Base-by-base conservation (phyloP, 352 stramenopile species). In the Hyaloperonospora brassicae region DNA sequence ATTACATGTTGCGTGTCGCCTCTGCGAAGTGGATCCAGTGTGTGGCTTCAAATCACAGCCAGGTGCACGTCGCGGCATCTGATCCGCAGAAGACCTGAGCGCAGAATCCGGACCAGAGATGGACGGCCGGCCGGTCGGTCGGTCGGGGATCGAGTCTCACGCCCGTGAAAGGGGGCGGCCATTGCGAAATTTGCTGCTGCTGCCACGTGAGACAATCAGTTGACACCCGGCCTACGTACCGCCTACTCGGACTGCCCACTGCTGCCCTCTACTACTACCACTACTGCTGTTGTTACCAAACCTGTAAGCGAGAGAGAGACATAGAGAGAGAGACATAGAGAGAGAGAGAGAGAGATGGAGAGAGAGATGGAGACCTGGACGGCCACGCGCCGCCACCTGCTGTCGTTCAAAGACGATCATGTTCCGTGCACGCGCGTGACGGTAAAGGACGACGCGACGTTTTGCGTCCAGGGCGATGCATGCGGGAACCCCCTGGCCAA, bases 361-460 rank as follows among this genome's bases (percentile, higher is more conserved):
- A 17, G 17, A 17, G 17, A 17, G 17, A 17, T 17, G 17, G 17
- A 17, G 17, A 17, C 17, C 17, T 17, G 17, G 17, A 17, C 17
- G 17, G 17, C 39, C 9, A 22, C 23, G 44, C 53, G 31, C 4
- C 51, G 47, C 22, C 53, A 56, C 9, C 49, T 62, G 8, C n/a
- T 62, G 24, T 47, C 52, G 3, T 62, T 63, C 42, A 9, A 50
- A 8, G 44, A 40, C 5, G 24, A 47, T 7, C 23, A 58, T 27
- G 31, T 40, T 10, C 1, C 34, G 13, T 84, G 73, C 52, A 63
- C 48, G 1, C 35, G 45, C n/a, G 59, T 84, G 31, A 70, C 47
- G 12, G 59, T 84, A 39, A 53, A 59, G 36, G 69, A 59, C 1
- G 68, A 78, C 43, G 64, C 69, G 11, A 78, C 69, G 2, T 84